These are phyloP conservation scores for Microthlaspi erraticum DNA, from an alignment of 345 rosid species.

Conservation along the genomic window DNA sequence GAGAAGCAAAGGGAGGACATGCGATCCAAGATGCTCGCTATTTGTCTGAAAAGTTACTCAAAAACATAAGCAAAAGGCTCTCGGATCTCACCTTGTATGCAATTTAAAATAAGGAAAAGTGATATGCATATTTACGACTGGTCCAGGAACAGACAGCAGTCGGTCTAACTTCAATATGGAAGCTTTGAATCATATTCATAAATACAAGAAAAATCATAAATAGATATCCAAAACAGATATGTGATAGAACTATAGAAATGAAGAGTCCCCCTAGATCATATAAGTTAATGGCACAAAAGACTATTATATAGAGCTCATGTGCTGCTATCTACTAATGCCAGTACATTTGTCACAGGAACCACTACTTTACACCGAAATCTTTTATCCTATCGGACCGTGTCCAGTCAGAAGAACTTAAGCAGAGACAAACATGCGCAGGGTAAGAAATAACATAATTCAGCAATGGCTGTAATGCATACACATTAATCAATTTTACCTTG, in stretches of 20 bases:
- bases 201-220: not conserved
- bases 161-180: constrained; percentile 24
- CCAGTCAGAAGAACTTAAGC: constrained; percentile 11
- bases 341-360: not conserved
- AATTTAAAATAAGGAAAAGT: constrained; percentile 2
- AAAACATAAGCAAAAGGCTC: constrained; percentile 7
- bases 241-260: not conserved
- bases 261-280: not conserved
- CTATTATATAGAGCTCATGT: not conserved
- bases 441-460: constrained; percentile 8
- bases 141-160: constrained; percentile 12
- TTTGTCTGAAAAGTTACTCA: constrained; percentile 62
- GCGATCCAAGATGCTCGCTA: constrained; percentile 67
- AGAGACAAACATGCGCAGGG: constrained; percentile 6
- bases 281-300: constrained; percentile 26
- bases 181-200: constrained; percentile 21
- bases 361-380: constrained; percentile 1
- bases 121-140: constrained; percentile 28
- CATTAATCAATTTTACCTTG: constrained; percentile 61
- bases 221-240: constrained; percentile 2
- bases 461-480: constrained; percentile 18
- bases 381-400: not conserved
- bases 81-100: constrained; percentile 16
- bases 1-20: constrained; percentile 81
- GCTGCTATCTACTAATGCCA: not conserved